Evolutionary conservation across 1,139 yeast species (phyloP), one percentile per base, ranked within the genome.

Genomic region (Kurtzmaniella quercitrusa): DNA sequence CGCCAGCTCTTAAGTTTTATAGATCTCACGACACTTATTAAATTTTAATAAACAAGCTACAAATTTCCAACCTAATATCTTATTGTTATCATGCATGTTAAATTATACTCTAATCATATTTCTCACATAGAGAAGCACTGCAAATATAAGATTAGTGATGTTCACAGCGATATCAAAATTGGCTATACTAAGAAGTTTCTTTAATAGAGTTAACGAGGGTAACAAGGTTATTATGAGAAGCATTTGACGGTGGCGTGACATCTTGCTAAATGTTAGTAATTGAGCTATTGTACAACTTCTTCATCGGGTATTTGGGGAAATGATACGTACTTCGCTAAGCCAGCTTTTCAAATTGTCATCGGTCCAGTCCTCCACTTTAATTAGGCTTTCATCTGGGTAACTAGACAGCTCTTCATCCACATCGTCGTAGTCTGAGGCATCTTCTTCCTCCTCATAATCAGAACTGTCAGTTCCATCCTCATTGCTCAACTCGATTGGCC

Each of bases 191-290:
- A 58, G 55, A 40, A 60, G 53, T 54, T 51, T 63, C 64, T 54
- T 67, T 64, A 56, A 67, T 60, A 56, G 78, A 66, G 48, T 63
- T 63, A 62, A 70, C 77, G 62, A 75, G 70, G 67, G 78, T 56
- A 54, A 74, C 66, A 64, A 75, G 73, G 59, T 70, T 69, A 58
- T 65, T 66, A 59, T 63, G 68, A 59, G 74, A 58, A 61, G 77
- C 73, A 62, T 68, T 63, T 57, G 68, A 65, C 50, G 81, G 78
- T 59, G 73, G 63, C 51, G 59, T 55, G 63, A 75, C 62, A 54
- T 74, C 77, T 65, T 73, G 73, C 75, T 70, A 51, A 46, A 43
- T 45, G 42, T 48, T 25, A 25, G 34, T 38, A 29, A 5, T 38
- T 38, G n/a, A 27, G n/a, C 25, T 25, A 3, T 6, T 8, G 4